These are phyloP conservation scores for Aschersonia sp. DNA, from an alignment of 2,329 filamentous ascomycete genomes.

Conservation along the genomic window DNA sequence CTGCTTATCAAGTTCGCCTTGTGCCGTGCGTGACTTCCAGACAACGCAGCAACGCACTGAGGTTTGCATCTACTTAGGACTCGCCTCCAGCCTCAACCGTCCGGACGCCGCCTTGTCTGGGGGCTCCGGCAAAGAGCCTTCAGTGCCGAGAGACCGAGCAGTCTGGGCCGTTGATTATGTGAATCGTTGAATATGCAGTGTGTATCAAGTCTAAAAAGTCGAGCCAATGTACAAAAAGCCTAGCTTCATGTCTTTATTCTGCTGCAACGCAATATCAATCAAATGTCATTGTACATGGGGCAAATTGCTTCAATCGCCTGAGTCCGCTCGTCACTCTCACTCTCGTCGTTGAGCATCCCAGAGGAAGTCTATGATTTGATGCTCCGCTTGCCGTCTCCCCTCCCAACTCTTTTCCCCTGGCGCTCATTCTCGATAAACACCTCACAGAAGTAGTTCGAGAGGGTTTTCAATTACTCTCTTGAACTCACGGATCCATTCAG, in stretches of 20 bases:
- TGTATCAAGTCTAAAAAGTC: background rate
- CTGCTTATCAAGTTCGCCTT: too few species aligned
- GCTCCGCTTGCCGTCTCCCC: slow-evolving; percentile 1
- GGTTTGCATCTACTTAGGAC: too few species aligned
- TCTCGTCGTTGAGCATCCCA: too few species aligned
- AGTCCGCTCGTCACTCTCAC: slow-evolving; percentile 5
- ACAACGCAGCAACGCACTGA: too few species aligned
- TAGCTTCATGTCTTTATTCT: slow-evolving; percentile 3
- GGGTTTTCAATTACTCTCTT: slow-evolving; percentile 98
- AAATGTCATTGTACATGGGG: slow-evolving; percentile 27
- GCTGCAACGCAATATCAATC: slow-evolving; percentile 23
- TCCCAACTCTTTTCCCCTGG: background rate
- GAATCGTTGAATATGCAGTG: background rate
- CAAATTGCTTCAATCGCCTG: slow-evolving; percentile 12
- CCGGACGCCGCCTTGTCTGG: too few species aligned
- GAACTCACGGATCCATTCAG: slow-evolving; percentile 90
- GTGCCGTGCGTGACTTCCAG: too few species aligned
- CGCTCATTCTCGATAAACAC: background rate
- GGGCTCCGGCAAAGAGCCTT: too few species aligned
- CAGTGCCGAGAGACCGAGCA: background rate
- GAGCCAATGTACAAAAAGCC: slow-evolving; percentile 14
- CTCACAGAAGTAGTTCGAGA: slow-evolving; percentile 73
- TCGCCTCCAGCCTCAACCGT: too few species aligned
- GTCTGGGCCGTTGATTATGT: background rate
- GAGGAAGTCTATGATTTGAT: background rate